Base-by-base conservation (phyloP, 2,329 filamentous ascomycete species). In the Ustulina deusta region DNA sequence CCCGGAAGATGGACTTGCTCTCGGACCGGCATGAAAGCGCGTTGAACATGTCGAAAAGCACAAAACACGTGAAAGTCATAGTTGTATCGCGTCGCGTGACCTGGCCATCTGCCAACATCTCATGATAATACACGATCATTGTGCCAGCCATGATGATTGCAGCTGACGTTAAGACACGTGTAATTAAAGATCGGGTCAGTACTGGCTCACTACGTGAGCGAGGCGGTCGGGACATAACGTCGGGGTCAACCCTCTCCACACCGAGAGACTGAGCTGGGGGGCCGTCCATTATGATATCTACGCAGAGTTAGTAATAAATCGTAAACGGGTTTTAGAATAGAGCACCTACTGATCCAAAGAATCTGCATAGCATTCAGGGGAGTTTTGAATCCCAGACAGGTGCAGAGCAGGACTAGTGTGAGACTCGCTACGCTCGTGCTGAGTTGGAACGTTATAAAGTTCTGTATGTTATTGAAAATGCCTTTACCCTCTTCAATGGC, bases 41-140 rank as follows among this genome's bases (percentile, higher is more conserved):
- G 80, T 99, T 98, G 85, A 98, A 97, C 96, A 99, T 99, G 84
- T 99, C 96, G 80, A 98, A 99, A 61, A 99, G 88, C 52, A 99
- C 96, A 78, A 99, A 99, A 81, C 94, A 97, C 6, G 96, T 99
- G 78, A 99, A 99, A 0, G 96, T 98, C 92, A 99, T 97, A 71
- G 96, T 99, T 1, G 96, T 99, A 81, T 99, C 96, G 74, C 97
- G 93, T 57, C 93, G 93, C 0, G 91, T 97, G 66, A 98, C 92
- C 66, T 90, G 84, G 63, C 93, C 90, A 77, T 97, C 93, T 27
- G 89, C 86, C 56, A 90, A 84, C 93, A 99, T 97, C 82, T 98
- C 95, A 77, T 90, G 91, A 72, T 93, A 90, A 82, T 99, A 99
- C 62, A 97, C 92, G 48, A 91, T 85, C 81, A 99, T 91, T 0